Percentiles rank a stretch among this genome's conserved stretches.
Evolutionary conservation across 106 monocot species (phyloP).

Genomic region (Chionographis japonica): DNA sequence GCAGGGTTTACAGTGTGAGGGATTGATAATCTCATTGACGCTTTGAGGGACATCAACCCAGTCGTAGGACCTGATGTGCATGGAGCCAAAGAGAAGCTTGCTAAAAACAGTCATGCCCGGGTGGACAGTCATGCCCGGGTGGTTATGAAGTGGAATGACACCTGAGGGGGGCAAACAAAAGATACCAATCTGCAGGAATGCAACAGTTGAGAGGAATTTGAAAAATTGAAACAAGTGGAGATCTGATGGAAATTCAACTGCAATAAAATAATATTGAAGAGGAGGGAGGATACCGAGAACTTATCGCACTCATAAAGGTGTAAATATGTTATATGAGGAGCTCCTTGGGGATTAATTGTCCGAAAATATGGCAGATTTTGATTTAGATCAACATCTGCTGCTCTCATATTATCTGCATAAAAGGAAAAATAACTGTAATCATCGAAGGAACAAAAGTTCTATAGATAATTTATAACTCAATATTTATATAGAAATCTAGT

Average conservation of each 20-base stretch:
- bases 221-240: background rate
- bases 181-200: constrained; percentile 56
- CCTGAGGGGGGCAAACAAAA: constrained; percentile 69
- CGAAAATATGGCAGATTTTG: constrained; percentile 28
- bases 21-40: background rate
- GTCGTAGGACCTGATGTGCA: constrained; percentile 91
- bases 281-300: constrained; percentile 25
- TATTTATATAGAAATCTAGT: no score
- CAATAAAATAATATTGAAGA: background rate
- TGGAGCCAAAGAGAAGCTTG: constrained; percentile 79
- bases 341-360: background rate
- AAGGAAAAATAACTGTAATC: background rate
- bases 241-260: background rate
- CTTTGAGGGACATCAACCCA: constrained; percentile 39
- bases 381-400: constrained; percentile 36
- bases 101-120: constrained; percentile 97
- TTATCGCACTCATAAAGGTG: constrained; percentile 32
- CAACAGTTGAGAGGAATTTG: background rate
- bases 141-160: constrained; percentile 84
- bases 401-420: constrained; percentile 39
- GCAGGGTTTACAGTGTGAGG: constrained; percentile 18
- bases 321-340: constrained; percentile 34
- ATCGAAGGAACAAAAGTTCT: background rate
- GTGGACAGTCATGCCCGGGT: constrained; percentile 96
- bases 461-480: background rate